Evolutionary conservation across 2,329 filamentous ascomycete genomes (phyloP), one percentile per base, ranked within the genome.

Genomic region (Colletotrichum sp.): DNA sequence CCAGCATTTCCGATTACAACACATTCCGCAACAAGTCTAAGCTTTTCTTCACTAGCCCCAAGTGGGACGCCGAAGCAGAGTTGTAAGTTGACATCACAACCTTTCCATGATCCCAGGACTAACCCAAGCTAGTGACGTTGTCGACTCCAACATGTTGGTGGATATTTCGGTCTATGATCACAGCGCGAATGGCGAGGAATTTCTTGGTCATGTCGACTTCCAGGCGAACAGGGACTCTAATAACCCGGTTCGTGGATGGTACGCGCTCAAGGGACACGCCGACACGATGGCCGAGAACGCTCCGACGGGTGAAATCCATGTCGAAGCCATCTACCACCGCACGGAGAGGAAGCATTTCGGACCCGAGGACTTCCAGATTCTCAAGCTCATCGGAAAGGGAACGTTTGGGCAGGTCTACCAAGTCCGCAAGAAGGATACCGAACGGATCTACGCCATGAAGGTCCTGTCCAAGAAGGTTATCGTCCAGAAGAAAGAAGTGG

Each of bases 391-490:
- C 79, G 97, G 97, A 77, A 98, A 98, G 86, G 97, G 97, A 71
- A 99, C 97, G 0, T 99, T 99, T 83, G 97, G 97, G 2, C 97
- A 99, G 84, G 97, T 99, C 3, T 99, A 98, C 83, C 97, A 99
- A 84, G 97, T 99, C 8, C 94, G 95, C 80, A 99, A 99, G 91
- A 97, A 95, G 88, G 97, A 99, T 83, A 98, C 96, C 1, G 93
- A 93, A 81, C 93, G 97, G 60, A 98, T 99, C 77, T 99, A 99
- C 82, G 97, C 97, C 77, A 99, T 99, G 97, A 99, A 99, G 86
- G 96, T 99, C 3, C 88, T 99, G 36, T 98, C 97, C 67, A 99
- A 99, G 90, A 99, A 99, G 89, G 97, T 99, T 69, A 99, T 99
- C 81, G 97, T 99, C 30, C 97, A 99, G 86, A 99, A 99, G 91